Evolutionary conservation across 306 rosid species (phyloP), one percentile per base, ranked within the genome.

Genomic region (Casuarina equisetifolia): DNA sequence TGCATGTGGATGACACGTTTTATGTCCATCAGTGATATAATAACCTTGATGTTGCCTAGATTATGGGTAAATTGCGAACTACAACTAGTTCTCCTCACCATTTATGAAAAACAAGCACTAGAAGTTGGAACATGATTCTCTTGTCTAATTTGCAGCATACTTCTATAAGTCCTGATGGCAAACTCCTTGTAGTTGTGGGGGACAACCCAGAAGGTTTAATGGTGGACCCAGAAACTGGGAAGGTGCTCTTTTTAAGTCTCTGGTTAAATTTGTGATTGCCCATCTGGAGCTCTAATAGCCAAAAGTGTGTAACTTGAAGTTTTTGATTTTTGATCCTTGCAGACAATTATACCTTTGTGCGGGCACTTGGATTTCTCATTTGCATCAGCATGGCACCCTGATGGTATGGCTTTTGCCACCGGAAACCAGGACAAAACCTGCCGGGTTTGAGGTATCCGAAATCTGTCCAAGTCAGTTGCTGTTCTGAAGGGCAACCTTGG

Each of bases 391-490:
- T 93, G 98, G 98, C 92, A 93, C 77, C 91, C 98, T 1, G 83
- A 88, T 76, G 96, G 98, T 45, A 10, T 51, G 67, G 81, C 92
- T 74, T 91, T 93, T 53, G 93, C 98, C 72, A 93, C 98, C 15
- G 97, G 98, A 35, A 93, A 93, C 83, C 98, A 91, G 84, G 98
- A 93, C 85, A 93, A 93, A 81, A 93, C 97, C 15, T 93, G 96
- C 66, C 86, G 93, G 61, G 84, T 93, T 70, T 93, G 98, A 94
- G 98, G 89, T 80, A 83, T 86, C 76, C 82, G 97, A 40, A 93
- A 93, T 70, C 81, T 85, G 53, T 93, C 97, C 15, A 88, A 88
- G 83, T 91, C 98, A 16, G 90, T 93, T 38, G 91, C 93, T 76
- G 90, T 87, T 45, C 91, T 93, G 9, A 93, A 91, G 87, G 98